Evolutionary conservation across 2,329 filamentous ascomycete species (phyloP).

Genomic region (Diaporthe nobilis): DNA sequence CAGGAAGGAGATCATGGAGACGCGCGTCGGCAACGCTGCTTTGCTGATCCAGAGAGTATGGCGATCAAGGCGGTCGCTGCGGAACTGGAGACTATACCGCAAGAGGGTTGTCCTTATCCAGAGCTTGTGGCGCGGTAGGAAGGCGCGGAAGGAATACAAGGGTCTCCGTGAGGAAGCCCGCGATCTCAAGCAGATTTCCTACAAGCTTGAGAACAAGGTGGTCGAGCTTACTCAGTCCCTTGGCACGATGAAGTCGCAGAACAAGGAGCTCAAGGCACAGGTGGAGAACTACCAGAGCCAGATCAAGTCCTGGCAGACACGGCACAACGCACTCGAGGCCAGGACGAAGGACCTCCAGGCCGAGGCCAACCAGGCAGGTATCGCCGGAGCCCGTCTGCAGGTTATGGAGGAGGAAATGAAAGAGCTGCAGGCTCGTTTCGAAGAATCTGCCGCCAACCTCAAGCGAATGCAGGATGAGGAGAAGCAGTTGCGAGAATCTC

Average conservation of each 20-base stretch:
- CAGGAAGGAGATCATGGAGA: conserved; percentile 93
- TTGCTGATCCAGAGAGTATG: conserved; percentile 91
- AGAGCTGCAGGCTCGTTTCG: conserved; percentile 88
- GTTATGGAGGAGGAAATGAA: conserved; percentile 97
- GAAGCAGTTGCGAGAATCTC: conserved; percentile 84
- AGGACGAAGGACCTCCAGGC: conserved; percentile 94
- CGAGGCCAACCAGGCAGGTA: conserved; percentile 97
- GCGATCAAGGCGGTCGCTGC: conserved; percentile 84
- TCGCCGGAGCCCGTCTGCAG: conserved; percentile 89
- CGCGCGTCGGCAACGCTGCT: conserved; percentile 91
- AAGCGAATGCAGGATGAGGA: conserved; percentile 97
- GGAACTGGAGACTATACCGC: conserved; percentile 88
- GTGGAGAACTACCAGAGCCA: conserved; percentile 97
- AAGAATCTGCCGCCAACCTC: conserved; percentile 90
- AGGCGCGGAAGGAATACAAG: conserved; percentile 89
- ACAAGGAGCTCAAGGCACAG: conserved; percentile 89
- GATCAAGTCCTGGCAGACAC: conserved; percentile 94
- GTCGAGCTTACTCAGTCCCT: conserved; percentile 96
- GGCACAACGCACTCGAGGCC: conserved; percentile 90
- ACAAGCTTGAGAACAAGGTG: conserved; percentile 99
- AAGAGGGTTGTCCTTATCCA: conserved; percentile 91
- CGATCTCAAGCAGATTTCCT: conserved; percentile 99
- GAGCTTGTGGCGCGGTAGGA: conserved; percentile 90
- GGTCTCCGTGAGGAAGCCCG: conserved; percentile 92
- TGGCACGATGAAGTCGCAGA: conserved; percentile 92